phyloP scores from a whole-genome alignment of 257 asterid species.

The Mitragyna speciosa region DNA sequence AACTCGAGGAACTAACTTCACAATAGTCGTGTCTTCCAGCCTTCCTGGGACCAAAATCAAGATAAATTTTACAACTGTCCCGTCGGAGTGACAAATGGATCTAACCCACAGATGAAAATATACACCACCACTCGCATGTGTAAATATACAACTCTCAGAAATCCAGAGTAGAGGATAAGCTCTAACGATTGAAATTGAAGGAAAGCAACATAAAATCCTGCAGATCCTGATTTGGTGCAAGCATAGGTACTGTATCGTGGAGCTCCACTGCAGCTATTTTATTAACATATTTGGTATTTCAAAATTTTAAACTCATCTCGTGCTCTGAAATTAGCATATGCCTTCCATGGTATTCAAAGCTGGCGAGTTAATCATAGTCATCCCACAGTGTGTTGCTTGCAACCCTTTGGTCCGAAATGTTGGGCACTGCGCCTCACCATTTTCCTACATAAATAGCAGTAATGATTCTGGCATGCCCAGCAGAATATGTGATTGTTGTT shows the following conservation, averaged over 20 bases:
- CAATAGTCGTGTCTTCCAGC: background rate
- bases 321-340: background rate
- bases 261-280: background rate
- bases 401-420: constrained; percentile 79
- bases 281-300: background rate
- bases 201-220: background rate
- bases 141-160: background rate
- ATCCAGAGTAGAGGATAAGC: background rate
- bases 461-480: constrained; percentile 90
- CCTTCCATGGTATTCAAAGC: background rate
- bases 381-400: constrained; percentile 77
- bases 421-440: constrained; percentile 64
- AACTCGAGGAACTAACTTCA: background rate
- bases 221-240: background rate
- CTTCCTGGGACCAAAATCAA: background rate
- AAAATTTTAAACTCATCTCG: no score
- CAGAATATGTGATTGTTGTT: constrained; percentile 88
- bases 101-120: background rate
- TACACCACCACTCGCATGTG: background rate
- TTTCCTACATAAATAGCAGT: constrained; percentile 75
- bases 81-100: background rate
- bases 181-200: background rate
- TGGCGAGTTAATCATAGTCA: constrained; percentile 16
- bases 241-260: background rate
- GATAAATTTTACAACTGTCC: background rate